Conservation (phyloP, 495 filamentous ascomycete genomes). For the Penicillium paradoxum region DNA sequence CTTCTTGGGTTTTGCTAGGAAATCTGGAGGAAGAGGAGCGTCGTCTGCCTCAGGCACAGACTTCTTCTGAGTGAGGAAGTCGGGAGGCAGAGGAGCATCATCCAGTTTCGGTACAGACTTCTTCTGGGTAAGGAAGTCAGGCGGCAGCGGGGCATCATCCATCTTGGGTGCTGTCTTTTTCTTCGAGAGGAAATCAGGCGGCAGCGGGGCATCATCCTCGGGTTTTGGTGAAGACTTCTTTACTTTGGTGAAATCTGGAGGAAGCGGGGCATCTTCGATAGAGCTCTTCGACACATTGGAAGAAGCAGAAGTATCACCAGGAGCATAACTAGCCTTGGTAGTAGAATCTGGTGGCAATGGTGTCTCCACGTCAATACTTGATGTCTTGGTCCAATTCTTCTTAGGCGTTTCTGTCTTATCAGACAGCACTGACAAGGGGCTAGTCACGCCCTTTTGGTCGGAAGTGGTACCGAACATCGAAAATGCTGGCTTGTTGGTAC, state of each 20-base stretch:
- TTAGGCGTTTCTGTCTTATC: slow-evolving; percentile 35
- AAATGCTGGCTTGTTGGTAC: slow-evolving; percentile 33
- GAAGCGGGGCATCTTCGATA: slow-evolving; percentile 39
- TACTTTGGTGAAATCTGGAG: slow-evolving; percentile 17
- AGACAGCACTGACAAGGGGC: slow-evolving; percentile 33
- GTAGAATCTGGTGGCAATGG: slow-evolving; percentile 76
- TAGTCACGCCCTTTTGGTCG: slow-evolving; percentile 22
- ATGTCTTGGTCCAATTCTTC: slow-evolving; percentile 17
- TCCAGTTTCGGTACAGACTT: slow-evolving; percentile 31
- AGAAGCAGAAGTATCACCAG: slow-evolving; percentile 65
- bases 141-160: slow-evolving; percentile 37
- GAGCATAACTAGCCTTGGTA: slow-evolving; percentile 58
- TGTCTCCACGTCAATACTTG: slow-evolving; percentile 33
- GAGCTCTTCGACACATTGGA: slow-evolving; percentile 51
- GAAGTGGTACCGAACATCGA: slow-evolving; percentile 32
- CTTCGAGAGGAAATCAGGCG: slow-evolving; percentile 21
- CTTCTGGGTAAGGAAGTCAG: slow-evolving; percentile 17
- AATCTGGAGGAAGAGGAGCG: slow-evolving; percentile 46
- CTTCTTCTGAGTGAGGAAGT: slow-evolving; percentile 23
- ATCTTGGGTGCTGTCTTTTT: slow-evolving; percentile 4
- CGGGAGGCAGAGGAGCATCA: slow-evolving; percentile 49
- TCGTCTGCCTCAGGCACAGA: slow-evolving; percentile 35
- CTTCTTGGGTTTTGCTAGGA: slow-evolving; percentile 10
- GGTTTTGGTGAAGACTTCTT: slow-evolving; percentile 8
- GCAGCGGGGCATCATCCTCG: slow-evolving; percentile 34